Evolutionary conservation across 306 rosid genomes (phyloP), one percentile per base, ranked within the genome.

Genomic region (Quercus berberidifolia): DNA sequence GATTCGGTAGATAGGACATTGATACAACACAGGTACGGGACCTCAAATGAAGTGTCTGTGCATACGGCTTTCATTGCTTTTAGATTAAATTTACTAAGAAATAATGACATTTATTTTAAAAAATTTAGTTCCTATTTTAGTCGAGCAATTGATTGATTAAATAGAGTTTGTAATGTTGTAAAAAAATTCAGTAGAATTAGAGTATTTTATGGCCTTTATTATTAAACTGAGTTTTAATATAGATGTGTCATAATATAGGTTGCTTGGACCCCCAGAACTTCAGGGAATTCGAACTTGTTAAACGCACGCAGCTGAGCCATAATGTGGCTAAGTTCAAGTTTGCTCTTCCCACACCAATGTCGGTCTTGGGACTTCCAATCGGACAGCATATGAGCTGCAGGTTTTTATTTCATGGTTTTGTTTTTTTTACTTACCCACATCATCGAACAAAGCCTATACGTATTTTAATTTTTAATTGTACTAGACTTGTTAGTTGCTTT

Each of bases 301-400:
- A 91, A 85, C 93, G 92, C 23, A 21, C 76, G 6, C 93, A 91
- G 77, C 86, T 96, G 83, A 93, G 99, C 92, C 98, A 96, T 82
- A 96, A 96, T 89, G 99, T 93, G 74, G 98, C 99, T 20, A 93
- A 93, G 85, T 96, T 96, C 87, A 93, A 67, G 46, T 96, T 96
- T 85, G 86, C 28, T 68, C 98, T 96, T 67, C 94, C 92, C 9
- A 89, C 87, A 57, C 88, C 98, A 71, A 90, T 92, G 69, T 88
- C 99, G 35, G 88, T 90, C 69, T 83, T 96, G 87, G 98, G 99
- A 30, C 99, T 96, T 86, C 99, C 99, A 78, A 96, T 93, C 83
- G 99, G 99, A 81, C 98, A 96, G 64, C 99, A 93, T 83, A 93
- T 96, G 83, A 93, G 98, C 86, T 96, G 99, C 98, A 96, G 94